Conservation (phyloP, 192 early-diverging fungal genomes). For the Gigaspora rosea region DNA sequence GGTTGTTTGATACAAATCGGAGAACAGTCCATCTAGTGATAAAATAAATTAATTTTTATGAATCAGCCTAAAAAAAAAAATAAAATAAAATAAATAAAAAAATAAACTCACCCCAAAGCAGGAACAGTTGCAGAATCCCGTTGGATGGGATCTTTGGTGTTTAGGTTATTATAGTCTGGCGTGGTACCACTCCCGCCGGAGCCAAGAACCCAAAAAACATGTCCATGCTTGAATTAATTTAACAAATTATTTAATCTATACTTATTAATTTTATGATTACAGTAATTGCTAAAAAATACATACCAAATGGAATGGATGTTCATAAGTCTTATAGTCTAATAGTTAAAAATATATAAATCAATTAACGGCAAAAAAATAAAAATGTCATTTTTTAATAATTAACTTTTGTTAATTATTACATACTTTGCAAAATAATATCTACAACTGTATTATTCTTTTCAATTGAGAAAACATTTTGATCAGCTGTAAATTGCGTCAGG, state of each 20-base stretch:
- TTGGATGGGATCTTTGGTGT: constrained; percentile 37
- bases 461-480: no score
- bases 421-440: no score
- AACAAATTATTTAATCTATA: constrained; percentile 20
- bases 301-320: constrained; percentile 46
- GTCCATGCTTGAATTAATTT: constrained; percentile 44
- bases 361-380: no score
- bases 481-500: no score
- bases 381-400: no score
- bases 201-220: constrained; percentile 48
- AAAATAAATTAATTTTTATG: background rate
- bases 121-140: constrained; percentile 46
- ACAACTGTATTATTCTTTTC: no score
- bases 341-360: no score
- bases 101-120: constrained; percentile 9
- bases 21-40: constrained; percentile 48
- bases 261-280: background rate
- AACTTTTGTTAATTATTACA: no score
- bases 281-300: background rate
- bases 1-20: constrained; percentile 79
- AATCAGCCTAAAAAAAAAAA: background rate
- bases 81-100: no score
- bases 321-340: constrained; percentile 33
- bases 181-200: constrained; percentile 39
- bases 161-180: constrained; percentile 30